A percentile compares a stretch with the other conserved stretches of the same genome.
Conservation (phyloP, 495 filamentous ascomycete species). For the Geopyxis carbonaria region DNA sequence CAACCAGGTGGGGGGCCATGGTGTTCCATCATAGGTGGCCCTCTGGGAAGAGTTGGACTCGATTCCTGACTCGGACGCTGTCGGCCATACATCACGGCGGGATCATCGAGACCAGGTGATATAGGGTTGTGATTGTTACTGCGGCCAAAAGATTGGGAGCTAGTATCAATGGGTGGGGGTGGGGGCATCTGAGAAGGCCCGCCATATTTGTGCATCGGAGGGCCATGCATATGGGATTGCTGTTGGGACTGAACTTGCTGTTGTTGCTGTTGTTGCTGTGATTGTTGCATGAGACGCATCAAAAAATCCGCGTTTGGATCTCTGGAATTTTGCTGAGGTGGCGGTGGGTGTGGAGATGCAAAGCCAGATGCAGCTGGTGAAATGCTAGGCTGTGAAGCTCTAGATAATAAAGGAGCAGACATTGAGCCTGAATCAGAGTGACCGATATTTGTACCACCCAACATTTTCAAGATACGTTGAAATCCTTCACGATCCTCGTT, state of each 20-base stretch:
- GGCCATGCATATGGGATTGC: slow-evolving; percentile 8
- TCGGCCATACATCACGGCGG: slow-evolving; percentile 20
- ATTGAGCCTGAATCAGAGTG: slow-evolving; percentile 11
- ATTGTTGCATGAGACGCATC: slow-evolving; percentile 20
- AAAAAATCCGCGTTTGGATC: slow-evolving; percentile 10
- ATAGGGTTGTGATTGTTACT: slow-evolving; percentile 21
- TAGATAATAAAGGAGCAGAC: slow-evolving; percentile 8
- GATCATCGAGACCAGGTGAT: slow-evolving; percentile 22
- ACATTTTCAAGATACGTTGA: slow-evolving; percentile 69
- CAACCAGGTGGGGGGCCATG: slow-evolving; percentile 21
- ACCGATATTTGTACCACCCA: slow-evolving; percentile 35
- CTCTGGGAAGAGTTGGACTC: slow-evolving; percentile 19
- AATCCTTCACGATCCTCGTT: slow-evolving; percentile 79
- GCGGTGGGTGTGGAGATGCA: slow-evolving; percentile 9
- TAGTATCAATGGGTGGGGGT: slow-evolving; percentile 24
- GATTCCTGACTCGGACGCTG: slow-evolving; percentile 13
- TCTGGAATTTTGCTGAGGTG: slow-evolving; percentile 6
- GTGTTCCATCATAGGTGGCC: slow-evolving; percentile 22
- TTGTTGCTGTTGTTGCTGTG: slow-evolving; percentile 8
- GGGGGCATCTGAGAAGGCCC: slow-evolving; percentile 26
- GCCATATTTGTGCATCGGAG: slow-evolving; percentile 21
- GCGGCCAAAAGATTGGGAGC: slow-evolving; percentile 20
- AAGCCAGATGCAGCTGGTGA: slow-evolving; percentile 20
- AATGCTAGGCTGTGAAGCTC: slow-evolving; percentile 18
- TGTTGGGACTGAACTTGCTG: slow-evolving; percentile 1